Evolutionary conservation across 2,329 filamentous ascomycete genomes (phyloP), one percentile per base, ranked within the genome.

Genomic region (Pestalotiopsis sp.): DNA sequence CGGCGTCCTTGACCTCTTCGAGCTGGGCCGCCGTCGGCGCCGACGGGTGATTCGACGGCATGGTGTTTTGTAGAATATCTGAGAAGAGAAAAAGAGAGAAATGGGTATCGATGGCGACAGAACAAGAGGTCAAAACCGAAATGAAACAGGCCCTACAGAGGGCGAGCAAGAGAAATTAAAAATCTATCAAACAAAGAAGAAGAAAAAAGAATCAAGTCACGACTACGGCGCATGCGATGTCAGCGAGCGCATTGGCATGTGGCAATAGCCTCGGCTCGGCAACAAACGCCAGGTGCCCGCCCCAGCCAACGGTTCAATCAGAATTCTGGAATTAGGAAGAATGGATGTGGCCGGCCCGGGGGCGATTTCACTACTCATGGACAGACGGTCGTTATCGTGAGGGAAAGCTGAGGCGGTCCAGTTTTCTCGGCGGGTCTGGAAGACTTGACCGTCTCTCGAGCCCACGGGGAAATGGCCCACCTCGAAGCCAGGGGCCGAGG

Each of bases 1-100:
- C 85, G 73, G 88, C 87, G 72, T 84, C 82, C 63, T 83, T 83
- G 73, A 90, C 88, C 17, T 73, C 71, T 39, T 73, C 72, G 66
- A 78, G 75, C 52, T 77, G 74, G 11, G 72, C 69, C 1, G 71
- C n/a, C 0, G 75, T 73, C 64, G 73, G 73, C 61, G 66, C 57
- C 23, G 64, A 13, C 36, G 52, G 65, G 12, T n/a, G 12, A 27
- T 17, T 66, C 58, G 45, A 41, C 20, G 52, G 11, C 64, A 66
- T 66, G 20, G 27, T 64, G 27, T 38, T 36, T 36, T 36, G 31
- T 36, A 7, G 31, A 62, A 23, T 3, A 62, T 17, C 23, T 4
- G 17, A 12, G 14, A n/a, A 7, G 3, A 36, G 59, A 62, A 36
- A 17, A 39, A 25, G 39, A 36, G 5, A 27, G 39, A 64, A 25